Evolutionary conservation across 192 early-diverging fungal species (phyloP).

Genomic region (Paraglomus occultum): DNA sequence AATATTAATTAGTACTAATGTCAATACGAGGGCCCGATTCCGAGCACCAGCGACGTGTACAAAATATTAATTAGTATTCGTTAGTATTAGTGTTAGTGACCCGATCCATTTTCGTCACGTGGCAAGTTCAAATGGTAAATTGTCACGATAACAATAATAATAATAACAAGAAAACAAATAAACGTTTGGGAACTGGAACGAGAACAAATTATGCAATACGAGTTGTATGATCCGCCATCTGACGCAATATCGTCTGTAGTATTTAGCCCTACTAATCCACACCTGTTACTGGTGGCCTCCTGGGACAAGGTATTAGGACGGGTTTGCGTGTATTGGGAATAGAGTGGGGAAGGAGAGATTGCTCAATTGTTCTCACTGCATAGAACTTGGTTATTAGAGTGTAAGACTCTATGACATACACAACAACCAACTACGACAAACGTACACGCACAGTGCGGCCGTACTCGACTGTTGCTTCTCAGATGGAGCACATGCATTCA

Average conservation of each 20-base stretch:
- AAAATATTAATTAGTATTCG: too few species aligned
- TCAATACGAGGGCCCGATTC: too few species aligned
- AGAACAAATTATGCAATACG: constrained; percentile 44
- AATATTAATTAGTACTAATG: too few species aligned
- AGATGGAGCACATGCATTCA: constrained; percentile 54
- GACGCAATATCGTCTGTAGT: constrained; percentile 81
- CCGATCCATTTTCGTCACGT: too few species aligned
- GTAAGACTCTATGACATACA: constrained; percentile 82
- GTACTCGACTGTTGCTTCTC: constrained; percentile 81
- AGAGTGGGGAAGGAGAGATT: neutral
- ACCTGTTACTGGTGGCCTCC: constrained; percentile 72
- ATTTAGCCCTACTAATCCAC: constrained; percentile 68
- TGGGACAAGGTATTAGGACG: constrained; percentile 82
- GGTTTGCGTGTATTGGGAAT: neutral
- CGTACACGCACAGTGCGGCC: constrained; percentile 65
- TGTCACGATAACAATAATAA: too few species aligned
- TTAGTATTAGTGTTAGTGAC: too few species aligned
- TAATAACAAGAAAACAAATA: too few species aligned
- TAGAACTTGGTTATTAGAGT: constrained; percentile 41
- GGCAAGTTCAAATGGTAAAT: too few species aligned
- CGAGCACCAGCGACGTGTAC: too few species aligned
- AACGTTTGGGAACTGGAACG: too few species aligned
- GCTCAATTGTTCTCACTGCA: neutral
- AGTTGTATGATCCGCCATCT: constrained; percentile 75
- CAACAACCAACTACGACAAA: constrained; percentile 51